These are phyloP conservation scores for Cladophialophora psammophila DNA, from an alignment of 2,329 filamentous ascomycete species.

Conservation along the genomic window DNA sequence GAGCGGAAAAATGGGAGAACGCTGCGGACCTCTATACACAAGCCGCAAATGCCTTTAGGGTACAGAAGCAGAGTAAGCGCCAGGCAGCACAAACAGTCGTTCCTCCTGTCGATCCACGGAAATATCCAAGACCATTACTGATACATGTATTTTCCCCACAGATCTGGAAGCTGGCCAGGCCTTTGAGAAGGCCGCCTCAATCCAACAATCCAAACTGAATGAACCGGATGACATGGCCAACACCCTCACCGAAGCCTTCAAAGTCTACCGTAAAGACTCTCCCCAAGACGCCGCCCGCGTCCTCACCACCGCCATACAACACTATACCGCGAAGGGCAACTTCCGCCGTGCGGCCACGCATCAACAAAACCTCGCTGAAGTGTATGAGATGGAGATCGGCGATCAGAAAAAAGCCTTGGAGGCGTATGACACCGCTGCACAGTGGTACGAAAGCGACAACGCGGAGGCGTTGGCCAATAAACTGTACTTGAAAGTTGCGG, in stretches of 20 bases:
- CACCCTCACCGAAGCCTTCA: slow-evolving; percentile 87
- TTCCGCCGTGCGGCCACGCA: slow-evolving; percentile 89
- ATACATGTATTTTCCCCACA: slow-evolving; percentile 47
- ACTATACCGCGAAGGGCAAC: slow-evolving; percentile 89
- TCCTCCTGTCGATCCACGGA: background rate
- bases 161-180: slow-evolving; percentile 85
- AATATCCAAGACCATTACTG: background rate
- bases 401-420: slow-evolving; percentile 81
- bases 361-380: slow-evolving; percentile 85
- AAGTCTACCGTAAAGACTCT: slow-evolving; percentile 86
- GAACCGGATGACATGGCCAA: slow-evolving; percentile 94
- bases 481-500: slow-evolving; percentile 88
- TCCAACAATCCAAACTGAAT: slow-evolving; percentile 81
- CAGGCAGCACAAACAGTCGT: background rate
- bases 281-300: slow-evolving; percentile 83
- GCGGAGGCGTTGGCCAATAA: slow-evolving; percentile 91
- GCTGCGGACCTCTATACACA: slow-evolving; percentile 87
- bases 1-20: slow-evolving; percentile 86
- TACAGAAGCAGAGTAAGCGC: slow-evolving; percentile 78
- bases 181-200: slow-evolving; percentile 83
- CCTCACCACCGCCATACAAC: slow-evolving; percentile 78
- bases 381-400: slow-evolving; percentile 81
- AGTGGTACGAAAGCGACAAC: slow-evolving; percentile 89
- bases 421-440: slow-evolving; percentile 82
- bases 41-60: slow-evolving; percentile 89